A percentile compares a stretch with the other conserved stretches of the same genome.
Evolutionary conservation across 345 rosid species (phyloP).

Genomic region (Syzygium aromaticum): DNA sequence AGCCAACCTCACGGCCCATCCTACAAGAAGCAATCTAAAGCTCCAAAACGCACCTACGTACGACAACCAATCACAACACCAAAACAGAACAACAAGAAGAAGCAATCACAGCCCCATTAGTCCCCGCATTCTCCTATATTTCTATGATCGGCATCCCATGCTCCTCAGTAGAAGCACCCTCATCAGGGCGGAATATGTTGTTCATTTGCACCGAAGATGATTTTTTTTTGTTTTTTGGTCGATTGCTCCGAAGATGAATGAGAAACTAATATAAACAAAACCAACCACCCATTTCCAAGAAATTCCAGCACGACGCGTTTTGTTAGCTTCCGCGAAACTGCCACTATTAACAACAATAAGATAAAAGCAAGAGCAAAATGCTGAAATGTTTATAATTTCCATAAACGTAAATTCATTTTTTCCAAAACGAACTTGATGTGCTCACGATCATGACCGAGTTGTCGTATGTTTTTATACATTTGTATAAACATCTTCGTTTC

Average conservation of each 20-base stretch:
- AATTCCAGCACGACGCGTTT: neutral
- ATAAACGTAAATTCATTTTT: no score
- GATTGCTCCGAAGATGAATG: neutral
- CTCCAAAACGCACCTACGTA: neutral
- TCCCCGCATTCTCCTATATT: neutral
- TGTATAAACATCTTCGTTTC: no score
- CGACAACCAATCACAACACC: neutral
- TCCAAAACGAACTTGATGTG: no score
- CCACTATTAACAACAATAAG: neutral
- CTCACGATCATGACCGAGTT: no score
- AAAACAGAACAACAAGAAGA: neutral
- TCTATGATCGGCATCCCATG: neutral
- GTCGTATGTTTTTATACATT: no score
- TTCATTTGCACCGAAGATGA: neutral
- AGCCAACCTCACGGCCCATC: neutral
- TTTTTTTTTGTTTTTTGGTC: no score
- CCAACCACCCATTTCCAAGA: no score
- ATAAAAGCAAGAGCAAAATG: no score
- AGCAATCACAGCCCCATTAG: neutral
- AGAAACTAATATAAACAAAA: no score
- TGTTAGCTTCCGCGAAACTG: no score
- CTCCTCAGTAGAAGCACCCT: neutral
- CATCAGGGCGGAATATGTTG: neutral
- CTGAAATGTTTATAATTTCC: no score
- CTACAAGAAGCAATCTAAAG: neutral